Conservation (phyloP, 495 filamentous ascomycete genomes). For the Xylaria venustula region DNA sequence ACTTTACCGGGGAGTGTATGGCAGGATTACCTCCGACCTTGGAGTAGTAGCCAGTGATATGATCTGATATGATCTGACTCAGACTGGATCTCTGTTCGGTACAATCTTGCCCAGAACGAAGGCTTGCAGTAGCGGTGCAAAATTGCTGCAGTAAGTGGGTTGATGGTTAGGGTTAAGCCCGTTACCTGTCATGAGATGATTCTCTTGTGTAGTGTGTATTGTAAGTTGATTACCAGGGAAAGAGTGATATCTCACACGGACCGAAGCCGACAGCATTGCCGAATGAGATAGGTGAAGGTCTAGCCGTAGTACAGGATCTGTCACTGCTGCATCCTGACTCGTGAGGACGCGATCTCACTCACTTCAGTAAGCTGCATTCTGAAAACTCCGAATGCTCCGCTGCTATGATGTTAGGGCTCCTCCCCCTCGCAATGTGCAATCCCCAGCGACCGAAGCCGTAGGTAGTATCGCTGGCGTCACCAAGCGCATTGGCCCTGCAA, state of each 20-base stretch:
- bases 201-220: too few relatives aligned
- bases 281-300: background rate
- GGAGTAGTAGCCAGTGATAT: background rate
- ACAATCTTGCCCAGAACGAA: background rate
- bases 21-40: background rate
- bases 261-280: background rate
- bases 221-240: background rate
- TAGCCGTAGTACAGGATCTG: too few relatives aligned
- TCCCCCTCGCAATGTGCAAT: background rate
- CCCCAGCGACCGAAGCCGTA: background rate
- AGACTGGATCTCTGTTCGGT: background rate
- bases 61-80: slow-evolving; percentile 4
- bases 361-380: slow-evolving; percentile 1
- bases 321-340: background rate
- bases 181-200: background rate
- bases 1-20: background rate
- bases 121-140: background rate
- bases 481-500: slow-evolving; percentile 5
- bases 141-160: background rate
- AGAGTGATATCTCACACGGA: background rate
- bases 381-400: background rate
- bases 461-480: background rate
- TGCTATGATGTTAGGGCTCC: background rate
- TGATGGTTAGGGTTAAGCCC: background rate
- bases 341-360: background rate